Evolutionary conservation across 148 eudicot genomes (phyloP), one percentile per base, ranked within the genome.

Genomic region (Camellia sinensis): DNA sequence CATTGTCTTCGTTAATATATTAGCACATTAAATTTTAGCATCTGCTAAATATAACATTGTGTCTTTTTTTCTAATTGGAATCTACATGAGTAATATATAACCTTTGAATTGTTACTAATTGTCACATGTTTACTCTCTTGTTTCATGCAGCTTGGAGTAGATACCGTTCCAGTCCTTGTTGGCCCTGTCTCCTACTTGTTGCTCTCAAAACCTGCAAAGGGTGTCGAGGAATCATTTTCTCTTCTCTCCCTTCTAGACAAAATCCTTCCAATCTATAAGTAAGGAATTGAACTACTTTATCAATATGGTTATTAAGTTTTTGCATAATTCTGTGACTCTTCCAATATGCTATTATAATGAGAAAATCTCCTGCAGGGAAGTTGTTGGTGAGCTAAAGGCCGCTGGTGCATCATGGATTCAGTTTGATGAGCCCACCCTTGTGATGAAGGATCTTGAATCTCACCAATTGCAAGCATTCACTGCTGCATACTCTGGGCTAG

Each of bases 391-490:
- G 89, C 84, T 94, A 50, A 94, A 94, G 91, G 97, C 87, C 45
- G 97, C 97, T 80, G 98, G 98, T 83, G 98, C 98, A 81, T 86
- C 95, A 73, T 87, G 90, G 89, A 90, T 94, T 81, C 98, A 94
- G 84, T 94, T 94, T 80, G 98, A 94, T 78, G 95, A 94, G 89
- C 93, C 98, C 82, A 87, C 87, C 18, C 86, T 94, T 41, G 97
- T n/a, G n/a, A n/a, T 94, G 76, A 86, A 84, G 95, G 98, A 94
- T 82, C 97, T 92, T 81, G 95, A 92, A 53, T 65, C 97, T 70
- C 87, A 88, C 84, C 88, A 94, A 80, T 85, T 94, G 86, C 83
- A 91, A 85, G 97, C 97, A 79, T 94, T 94, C 83, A 85, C 93
- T n/a, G 86, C 80, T 62, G 97, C 98, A 64, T 94, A 94, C 87